phyloP scores from a whole-genome alignment of 2,329 filamentous ascomycete genomes.

The Conoideocrella luteorostrata region DNA sequence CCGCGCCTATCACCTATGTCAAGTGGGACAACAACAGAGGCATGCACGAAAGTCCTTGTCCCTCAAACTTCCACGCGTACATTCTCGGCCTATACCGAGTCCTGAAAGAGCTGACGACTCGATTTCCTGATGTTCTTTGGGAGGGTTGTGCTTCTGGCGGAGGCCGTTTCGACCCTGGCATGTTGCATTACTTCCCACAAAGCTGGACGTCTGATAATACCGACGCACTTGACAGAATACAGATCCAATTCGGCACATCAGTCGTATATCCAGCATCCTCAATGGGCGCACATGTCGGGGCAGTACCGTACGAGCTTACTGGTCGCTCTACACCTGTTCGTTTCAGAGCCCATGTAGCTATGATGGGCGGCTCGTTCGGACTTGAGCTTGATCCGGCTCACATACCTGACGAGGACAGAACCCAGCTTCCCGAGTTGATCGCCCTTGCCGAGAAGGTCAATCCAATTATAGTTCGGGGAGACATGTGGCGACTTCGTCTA shows the following conservation, averaged over 20 bases:
- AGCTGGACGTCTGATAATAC: conserved; percentile 62
- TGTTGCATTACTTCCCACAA: conserved; percentile 60
- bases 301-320: conserved; percentile 53
- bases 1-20: conserved; percentile 51
- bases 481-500: conserved; percentile 52
- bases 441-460: conserved; percentile 49
- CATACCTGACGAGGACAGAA: conserved; percentile 43
- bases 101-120: conserved; percentile 49
- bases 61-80: conserved; percentile 49
- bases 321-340: no score
- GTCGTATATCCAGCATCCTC: conserved; percentile 55
- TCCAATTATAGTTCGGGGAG: conserved; percentile 51
- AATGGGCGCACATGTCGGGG: conserved; percentile 61
- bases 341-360: conserved; percentile 62
- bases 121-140: conserved; percentile 59
- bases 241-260: conserved; percentile 58
- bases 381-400: conserved; percentile 54
- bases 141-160: conserved; percentile 62
- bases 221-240: conserved; percentile 53
- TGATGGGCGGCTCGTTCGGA: conserved; percentile 63
- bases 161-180: conserved; percentile 56
- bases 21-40: conserved; percentile 66
- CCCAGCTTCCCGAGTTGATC: conserved; percentile 47
- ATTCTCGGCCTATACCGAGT: conserved; percentile 59
- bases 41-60: conserved; percentile 52